Evolutionary conservation across 345 rosid genomes (phyloP), one percentile per base, ranked within the genome.

Genomic region (Populus pruinosa): DNA sequence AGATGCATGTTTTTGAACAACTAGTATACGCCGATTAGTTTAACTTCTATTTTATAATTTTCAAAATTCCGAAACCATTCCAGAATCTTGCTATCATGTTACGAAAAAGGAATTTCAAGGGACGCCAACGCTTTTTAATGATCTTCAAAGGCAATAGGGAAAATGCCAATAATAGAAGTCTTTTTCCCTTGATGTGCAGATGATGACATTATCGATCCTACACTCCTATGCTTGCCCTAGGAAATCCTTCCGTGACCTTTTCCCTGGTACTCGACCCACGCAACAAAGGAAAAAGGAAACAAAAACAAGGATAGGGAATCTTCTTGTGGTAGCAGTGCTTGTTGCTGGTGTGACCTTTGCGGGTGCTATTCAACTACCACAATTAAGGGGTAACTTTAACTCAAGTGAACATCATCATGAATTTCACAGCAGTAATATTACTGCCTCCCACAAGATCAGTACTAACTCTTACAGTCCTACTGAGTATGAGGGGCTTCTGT

Each of bases 291-390:
- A 50, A 50, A 8, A 18, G 59, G 59, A 50, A 20, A 50, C 59
- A 50, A 50, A 75, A 23, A 74, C 68, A 29, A 75, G 79, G 50
- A 67, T 82, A 7, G 72, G 75, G 66, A 78, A 72, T 53, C 77
- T 82, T 33, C 75, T 82, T 18, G 31, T 76, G 38, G 74, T 79
- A 38, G 82, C 82, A 72, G 76, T 75, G 56, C 69, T 79, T 1
- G 71, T 77, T 25, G 81, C 82, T 38, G 70, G 71, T 35, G 63
- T 70, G 47, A 69, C 86, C 20, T 79, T 83, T 50, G 61, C 77
- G 35, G 73, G 76, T 56, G 83, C 80, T 29, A 65, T 76, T 64
- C 71, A 25, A 53, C 59, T 68, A 63, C 81, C 5, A 76, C 59
- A 43, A 1, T 25, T 36, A 8, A 14, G 39, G 39, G 61, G 3